Conservation (phyloP, 805 yeast genomes). For the Priceomyces carsonii region DNA sequence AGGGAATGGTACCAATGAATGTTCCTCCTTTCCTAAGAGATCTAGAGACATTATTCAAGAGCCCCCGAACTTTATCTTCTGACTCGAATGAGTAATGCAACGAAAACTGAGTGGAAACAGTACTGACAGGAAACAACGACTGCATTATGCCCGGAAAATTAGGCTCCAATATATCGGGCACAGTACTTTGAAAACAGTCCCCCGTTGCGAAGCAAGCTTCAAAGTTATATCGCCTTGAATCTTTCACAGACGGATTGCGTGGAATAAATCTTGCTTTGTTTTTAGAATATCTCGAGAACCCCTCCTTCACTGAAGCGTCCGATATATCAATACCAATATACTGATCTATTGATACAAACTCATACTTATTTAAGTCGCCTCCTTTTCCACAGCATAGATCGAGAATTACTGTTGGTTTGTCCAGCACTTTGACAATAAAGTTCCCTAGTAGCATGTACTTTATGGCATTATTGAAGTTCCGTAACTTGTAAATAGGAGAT, state of each 20-base stretch:
- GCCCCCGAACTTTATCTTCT: constrained; percentile 72
- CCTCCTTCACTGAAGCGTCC: constrained; percentile 83
- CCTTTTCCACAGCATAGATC: constrained; percentile 98
- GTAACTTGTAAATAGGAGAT: constrained; percentile 82
- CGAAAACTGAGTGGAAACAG: constrained; percentile 89
- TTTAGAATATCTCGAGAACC: constrained; percentile 67
- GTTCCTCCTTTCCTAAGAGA: constrained; percentile 80
- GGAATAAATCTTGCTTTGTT: constrained; percentile 45
- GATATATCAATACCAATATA: constrained; percentile 92
- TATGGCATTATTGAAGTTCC: constrained; percentile 90
- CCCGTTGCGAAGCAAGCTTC: constrained; percentile 88
- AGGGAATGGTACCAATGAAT: constrained; percentile 93
- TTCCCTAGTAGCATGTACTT: constrained; percentile 82
- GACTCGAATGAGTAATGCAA: constrained; percentile 92
- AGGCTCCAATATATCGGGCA: constrained; percentile 64
- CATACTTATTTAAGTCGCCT: constrained; percentile 93
- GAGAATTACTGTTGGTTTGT: constrained; percentile 48
- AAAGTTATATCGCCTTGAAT: constrained; percentile 54
- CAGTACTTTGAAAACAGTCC: constrained; percentile 76
- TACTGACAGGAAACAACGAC: constrained; percentile 77
- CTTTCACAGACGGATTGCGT: constrained; percentile 21
- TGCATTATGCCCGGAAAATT: constrained; percentile 62
- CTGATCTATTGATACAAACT: constrained; percentile 67
- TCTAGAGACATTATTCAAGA: constrained; percentile 73
- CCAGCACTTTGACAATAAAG: constrained; percentile 43